A percentile compares a stretch with the other conserved stretches of the same genome.
phyloP scores from a whole-genome alignment of 2,329 filamentous ascomycete species.

The Neopestalotiopsis clavispora region DNA sequence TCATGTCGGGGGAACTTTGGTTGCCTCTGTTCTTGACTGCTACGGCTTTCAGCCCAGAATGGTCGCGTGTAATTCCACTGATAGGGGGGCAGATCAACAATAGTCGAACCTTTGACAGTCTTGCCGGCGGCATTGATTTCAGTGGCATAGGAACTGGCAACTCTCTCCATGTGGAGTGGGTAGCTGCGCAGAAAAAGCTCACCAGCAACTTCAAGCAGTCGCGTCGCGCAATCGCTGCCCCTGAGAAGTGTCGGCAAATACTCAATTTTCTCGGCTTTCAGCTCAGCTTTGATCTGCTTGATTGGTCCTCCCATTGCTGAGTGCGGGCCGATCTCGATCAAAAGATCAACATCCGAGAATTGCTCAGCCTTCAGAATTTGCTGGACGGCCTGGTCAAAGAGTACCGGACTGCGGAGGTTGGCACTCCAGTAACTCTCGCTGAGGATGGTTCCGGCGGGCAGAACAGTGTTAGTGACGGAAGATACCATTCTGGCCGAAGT shows the following conservation, averaged over 20 bases:
- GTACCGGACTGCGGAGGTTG: too few species aligned
- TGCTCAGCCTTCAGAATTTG: too few species aligned
- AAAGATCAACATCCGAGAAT: too few species aligned
- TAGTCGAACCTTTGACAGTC: conserved; percentile 4
- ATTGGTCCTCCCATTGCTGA: too few species aligned
- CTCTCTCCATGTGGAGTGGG: conserved; percentile 28
- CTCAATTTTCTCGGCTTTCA: conserved; percentile 21
- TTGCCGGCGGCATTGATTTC: too few species aligned
- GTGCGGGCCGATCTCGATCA: too few species aligned
- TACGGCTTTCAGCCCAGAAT: conserved; percentile 31
- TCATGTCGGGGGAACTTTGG: conserved; percentile 31
- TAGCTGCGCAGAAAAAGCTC: conserved; percentile 29
- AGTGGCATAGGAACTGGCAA: conserved; percentile 19
- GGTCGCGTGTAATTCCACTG: conserved; percentile 32
- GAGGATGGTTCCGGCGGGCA: too few species aligned
- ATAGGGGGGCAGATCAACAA: conserved; percentile 36
- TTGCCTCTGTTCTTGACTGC: conserved; percentile 29
- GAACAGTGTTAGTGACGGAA: conserved; percentile 27
- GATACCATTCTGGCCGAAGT: conserved; percentile 25
- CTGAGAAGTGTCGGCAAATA: conserved; percentile 30
- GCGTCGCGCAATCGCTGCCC: conserved; percentile 24
- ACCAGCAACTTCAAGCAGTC: conserved; percentile 29
- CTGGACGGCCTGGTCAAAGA: too few species aligned
- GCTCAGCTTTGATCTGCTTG: conserved; percentile 26
- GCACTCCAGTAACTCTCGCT: too few species aligned